These are phyloP conservation scores for Cicer bijugum DNA, from an alignment of 306 rosid species.

Conservation along the genomic window DNA sequence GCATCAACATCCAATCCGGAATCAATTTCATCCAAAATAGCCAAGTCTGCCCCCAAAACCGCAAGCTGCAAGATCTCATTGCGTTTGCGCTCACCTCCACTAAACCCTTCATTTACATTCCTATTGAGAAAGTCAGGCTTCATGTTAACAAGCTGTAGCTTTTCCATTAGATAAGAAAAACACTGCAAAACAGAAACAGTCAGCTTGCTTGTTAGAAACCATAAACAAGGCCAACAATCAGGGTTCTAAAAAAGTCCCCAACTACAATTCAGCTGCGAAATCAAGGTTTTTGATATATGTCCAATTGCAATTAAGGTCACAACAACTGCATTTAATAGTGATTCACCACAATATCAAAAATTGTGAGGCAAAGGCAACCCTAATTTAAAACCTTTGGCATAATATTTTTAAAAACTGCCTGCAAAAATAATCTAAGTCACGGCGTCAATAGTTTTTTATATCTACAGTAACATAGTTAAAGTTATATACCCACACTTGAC, in stretches of 20 bases:
- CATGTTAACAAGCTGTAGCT: conserved; percentile 87
- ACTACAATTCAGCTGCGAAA: not conserved
- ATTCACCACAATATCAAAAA: not conserved
- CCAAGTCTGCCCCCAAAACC: conserved; percentile 92
- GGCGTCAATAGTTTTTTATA: not conserved
- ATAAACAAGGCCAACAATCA: not conserved
- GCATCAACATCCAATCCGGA: conserved; percentile 99
- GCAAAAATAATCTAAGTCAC: not conserved
- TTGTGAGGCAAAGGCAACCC: not conserved
- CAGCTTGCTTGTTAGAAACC: not conserved
- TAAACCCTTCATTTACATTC: conserved; percentile 95
- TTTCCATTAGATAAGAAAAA: conserved; percentile 74
- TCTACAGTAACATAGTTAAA: not conserved
- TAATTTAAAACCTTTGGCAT: not conserved
- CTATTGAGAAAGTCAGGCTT: conserved; percentile 88
- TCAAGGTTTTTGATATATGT: not conserved
- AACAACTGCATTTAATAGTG: not conserved
- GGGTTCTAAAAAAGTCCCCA: not conserved
- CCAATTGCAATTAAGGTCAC: not conserved
- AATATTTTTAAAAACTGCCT: not conserved
- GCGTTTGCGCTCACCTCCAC: conserved; percentile 95
- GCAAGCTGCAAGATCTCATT: conserved; percentile 95
- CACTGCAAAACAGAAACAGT: conserved; percentile 61
- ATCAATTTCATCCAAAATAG: conserved; percentile 91
- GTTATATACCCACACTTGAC: not conserved